Conservation (phyloP, 768 basidiomycete genomes). For the Trametes cingulata region DNA sequence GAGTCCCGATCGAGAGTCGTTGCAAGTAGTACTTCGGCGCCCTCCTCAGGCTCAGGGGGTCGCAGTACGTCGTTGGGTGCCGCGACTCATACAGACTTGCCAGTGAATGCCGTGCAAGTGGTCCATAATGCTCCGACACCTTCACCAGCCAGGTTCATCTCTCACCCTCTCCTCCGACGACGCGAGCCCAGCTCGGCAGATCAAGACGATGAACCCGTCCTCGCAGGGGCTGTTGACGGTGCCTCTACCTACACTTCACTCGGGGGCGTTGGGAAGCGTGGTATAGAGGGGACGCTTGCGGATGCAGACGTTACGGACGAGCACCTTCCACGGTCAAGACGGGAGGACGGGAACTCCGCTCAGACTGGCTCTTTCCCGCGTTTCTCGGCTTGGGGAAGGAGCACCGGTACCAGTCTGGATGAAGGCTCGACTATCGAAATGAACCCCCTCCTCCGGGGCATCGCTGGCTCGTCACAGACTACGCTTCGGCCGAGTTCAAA, state of each 20-base stretch:
- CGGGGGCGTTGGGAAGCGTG: neutral
- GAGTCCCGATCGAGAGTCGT: conserved; percentile 22
- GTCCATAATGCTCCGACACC: neutral
- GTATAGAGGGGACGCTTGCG: neutral
- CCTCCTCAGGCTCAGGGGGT: neutral
- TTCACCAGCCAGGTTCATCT: conserved; percentile 11
- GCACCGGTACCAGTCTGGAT: neutral
- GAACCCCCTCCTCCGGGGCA: neutral
- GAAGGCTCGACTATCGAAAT: conserved; percentile 5
- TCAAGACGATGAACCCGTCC: conserved; percentile 17
- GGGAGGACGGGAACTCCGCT: neutral
- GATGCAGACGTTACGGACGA: conserved; percentile 24
- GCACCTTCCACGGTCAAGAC: neutral
- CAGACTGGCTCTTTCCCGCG: neutral
- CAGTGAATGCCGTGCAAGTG: neutral
- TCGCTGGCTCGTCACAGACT: neutral
- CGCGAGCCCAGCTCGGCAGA: conserved; percentile 21
- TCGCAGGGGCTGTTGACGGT: conserved; percentile 7
- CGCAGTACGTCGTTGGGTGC: neutral
- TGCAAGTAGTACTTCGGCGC: neutral
- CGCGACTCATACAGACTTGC: too few relatives aligned
- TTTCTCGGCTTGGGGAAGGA: neutral
- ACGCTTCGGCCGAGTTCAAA: neutral
- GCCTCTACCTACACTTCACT: neutral
- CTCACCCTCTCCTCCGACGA: conserved; percentile 26